Base-by-base conservation (phyloP, 2,329 filamentous ascomycete species). In the Verticillium alfalfae region DNA sequence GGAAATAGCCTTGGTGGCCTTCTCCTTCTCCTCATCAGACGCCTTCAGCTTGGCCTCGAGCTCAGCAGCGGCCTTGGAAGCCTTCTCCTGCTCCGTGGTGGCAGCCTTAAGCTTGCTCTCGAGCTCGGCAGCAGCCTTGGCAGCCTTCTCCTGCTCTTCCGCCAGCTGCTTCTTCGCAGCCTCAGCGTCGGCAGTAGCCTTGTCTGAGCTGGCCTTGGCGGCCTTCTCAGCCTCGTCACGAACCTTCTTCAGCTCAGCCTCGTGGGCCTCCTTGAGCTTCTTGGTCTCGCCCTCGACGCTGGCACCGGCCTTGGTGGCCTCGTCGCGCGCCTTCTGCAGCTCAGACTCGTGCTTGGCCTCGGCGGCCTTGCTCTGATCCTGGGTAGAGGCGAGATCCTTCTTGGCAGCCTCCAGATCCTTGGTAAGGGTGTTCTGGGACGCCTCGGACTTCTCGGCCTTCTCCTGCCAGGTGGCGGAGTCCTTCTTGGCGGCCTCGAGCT, bases 401-500 rank as follows among this genome's bases (percentile, higher is more conserved):
- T 70, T 65, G 38, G 65, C 62, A 57, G 70, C 62, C 37, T 69
- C 61, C 10, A 71, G 64, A 60, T 75, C 71, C 54, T 68, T 65
- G 66, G 74, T 71, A 49, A 76, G 69, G 22, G 69, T 66, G 26
- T 65, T 63, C 36, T 62, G 60, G 39, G 62, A 37, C n/a, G 60
- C 13, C 60, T 71, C 64, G 64, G 12, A 66, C 6, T 65, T 63
- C 38, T 66, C 63, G 36, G 67, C 66, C 62, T 68, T 67, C 58
- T 66, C 62, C 57, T 70, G 60, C 60, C 65, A 66, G 5, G 68
- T 68, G 22, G 68, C 66, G 34, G 69, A 65, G 7, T 69, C 68
- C 66, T 73, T 69, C 71, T 74, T 71, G n/a, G 66, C 67, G 60
- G 69, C 64, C 60, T 72, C 71, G 16, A 36, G 26, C 61, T 59